Evolutionary conservation across 495 filamentous ascomycete species (phyloP).

Genomic region (Sordaria brevicollis): DNA sequence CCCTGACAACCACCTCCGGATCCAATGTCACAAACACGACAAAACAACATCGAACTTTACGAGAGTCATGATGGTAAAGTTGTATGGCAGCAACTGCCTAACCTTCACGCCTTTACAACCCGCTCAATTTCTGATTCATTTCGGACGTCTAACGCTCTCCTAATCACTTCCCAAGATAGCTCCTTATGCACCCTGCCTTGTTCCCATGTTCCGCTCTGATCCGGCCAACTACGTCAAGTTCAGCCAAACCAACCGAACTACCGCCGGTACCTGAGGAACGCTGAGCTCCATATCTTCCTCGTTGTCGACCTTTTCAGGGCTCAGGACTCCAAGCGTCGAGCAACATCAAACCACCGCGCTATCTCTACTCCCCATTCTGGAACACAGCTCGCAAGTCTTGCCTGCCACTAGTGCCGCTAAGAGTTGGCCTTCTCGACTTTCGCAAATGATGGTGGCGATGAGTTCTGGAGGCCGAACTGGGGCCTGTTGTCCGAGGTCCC

Average conservation of each 20-base stretch:
- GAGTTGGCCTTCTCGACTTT: background rate
- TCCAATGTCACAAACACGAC: background rate
- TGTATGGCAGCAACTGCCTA: background rate
- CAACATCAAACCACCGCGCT: background rate
- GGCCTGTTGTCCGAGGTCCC: background rate
- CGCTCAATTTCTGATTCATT: background rate
- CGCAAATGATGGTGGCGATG: background rate
- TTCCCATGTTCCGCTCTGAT: background rate
- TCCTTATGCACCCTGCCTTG: background rate
- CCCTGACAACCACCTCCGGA: too few species aligned
- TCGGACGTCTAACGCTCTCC: background rate
- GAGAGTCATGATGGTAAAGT: background rate
- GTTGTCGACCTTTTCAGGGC: too few species aligned
- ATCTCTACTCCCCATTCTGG: background rate
- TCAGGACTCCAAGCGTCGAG: background rate
- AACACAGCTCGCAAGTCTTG: background rate
- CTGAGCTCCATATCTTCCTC: too few species aligned
- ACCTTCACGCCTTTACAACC: background rate
- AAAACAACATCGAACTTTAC: background rate
- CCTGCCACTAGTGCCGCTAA: background rate
- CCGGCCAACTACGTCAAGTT: background rate
- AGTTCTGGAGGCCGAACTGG: background rate
- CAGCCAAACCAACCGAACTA: background rate
- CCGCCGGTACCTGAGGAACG: background rate
- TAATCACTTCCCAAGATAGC: background rate